Base-by-base conservation (phyloP, 805 yeast genomes). In the Pichia thaimueangensis region DNA sequence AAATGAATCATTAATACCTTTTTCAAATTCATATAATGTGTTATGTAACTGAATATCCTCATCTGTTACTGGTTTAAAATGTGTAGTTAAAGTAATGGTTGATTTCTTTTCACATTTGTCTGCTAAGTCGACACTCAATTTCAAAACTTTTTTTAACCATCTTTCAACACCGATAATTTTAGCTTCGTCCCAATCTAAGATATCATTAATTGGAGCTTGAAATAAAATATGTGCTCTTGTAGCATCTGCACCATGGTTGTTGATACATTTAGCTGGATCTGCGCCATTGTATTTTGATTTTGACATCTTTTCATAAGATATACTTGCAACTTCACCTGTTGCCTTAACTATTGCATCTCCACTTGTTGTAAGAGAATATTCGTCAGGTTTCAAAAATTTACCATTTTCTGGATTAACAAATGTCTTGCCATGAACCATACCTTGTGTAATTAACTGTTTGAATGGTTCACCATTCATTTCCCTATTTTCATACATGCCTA, bases 401-500 rank as follows among this genome's bases (percentile, higher is more conserved):
- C 91, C 93, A 24, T 73, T 81, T 0, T 59, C 62, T 3, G 96
- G 93, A 50, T 89, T 82, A 7, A 69, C 67, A 52, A 59, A 85
- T 0, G 98, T 93, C 55, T 76, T 79, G 3, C 97, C 97, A 47
- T 91, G 96, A 4, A 93, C 98, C 98, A 93, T 93, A 15, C 98
- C 98, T 60, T 91, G 97, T 2, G 97, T 89, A 2, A 91, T 80
- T 28, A 93, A 68, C 46, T 74, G 74, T 43, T 67, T 73, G 56
- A 93, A 78, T 2, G 98, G 98, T 57, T 93, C 98, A 20, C 86
- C 87, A 4, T 64, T 64, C 37, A 67, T 50, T 2, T 60, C 58
- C 7, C 33, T 35, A 3, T 68, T 59, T 6, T 87, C 87, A 89
- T 95, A 87, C 48, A 72, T 55, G 2, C 87, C 88, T 27, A 71